phyloP scores from a whole-genome alignment of 495 filamentous ascomycete species.

The Acidiella bohemica region DNA sequence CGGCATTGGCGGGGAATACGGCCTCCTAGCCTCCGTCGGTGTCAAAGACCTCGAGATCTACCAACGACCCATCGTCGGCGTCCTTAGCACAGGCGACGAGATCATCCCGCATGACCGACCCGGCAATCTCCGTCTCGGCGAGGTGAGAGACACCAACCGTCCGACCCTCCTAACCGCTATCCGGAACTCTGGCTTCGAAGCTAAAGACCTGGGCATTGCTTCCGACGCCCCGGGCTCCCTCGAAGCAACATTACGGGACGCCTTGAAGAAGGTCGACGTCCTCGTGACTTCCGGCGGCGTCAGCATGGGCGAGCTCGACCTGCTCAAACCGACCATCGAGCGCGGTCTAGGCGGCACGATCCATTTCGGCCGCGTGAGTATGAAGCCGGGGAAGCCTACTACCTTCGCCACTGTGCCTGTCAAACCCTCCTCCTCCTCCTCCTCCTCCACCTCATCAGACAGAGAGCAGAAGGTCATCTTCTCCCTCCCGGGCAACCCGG shows the following conservation, averaged over 20 bases:
- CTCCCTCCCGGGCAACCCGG: slow-evolving; percentile 87
- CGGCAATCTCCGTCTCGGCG: slow-evolving; percentile 52
- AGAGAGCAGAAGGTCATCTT: slow-evolving; percentile 61
- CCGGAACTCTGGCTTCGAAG: slow-evolving; percentile 60
- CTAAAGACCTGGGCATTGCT: slow-evolving; percentile 76
- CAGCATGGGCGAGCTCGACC: slow-evolving; percentile 95
- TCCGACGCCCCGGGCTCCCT: slow-evolving; percentile 64
- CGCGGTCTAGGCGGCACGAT: slow-evolving; percentile 80
- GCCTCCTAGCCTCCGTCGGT: slow-evolving; percentile 75
- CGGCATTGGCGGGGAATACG: slow-evolving; percentile 78
- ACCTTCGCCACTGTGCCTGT: slow-evolving; percentile 83
- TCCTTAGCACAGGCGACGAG: slow-evolving; percentile 91
- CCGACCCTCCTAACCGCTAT: slow-evolving; percentile 71
- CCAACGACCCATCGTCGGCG: slow-evolving; percentile 63
- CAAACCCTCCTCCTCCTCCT: slow-evolving; percentile 31
- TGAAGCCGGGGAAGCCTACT: slow-evolving; percentile 97
- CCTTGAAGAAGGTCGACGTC: slow-evolving; percentile 61
- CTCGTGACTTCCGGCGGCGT: slow-evolving; percentile 90
- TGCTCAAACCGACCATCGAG: slow-evolving; percentile 95
- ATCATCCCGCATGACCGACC: slow-evolving; percentile 64
- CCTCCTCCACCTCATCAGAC: no score
- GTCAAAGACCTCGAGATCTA: slow-evolving; percentile 59
- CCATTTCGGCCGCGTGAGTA: slow-evolving; percentile 89
- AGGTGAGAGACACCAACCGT: slow-evolving; percentile 87
- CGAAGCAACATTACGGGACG: slow-evolving; percentile 59